phyloP scores from a whole-genome alignment of 306 rosid species.

The Rosa lucieae region DNA sequence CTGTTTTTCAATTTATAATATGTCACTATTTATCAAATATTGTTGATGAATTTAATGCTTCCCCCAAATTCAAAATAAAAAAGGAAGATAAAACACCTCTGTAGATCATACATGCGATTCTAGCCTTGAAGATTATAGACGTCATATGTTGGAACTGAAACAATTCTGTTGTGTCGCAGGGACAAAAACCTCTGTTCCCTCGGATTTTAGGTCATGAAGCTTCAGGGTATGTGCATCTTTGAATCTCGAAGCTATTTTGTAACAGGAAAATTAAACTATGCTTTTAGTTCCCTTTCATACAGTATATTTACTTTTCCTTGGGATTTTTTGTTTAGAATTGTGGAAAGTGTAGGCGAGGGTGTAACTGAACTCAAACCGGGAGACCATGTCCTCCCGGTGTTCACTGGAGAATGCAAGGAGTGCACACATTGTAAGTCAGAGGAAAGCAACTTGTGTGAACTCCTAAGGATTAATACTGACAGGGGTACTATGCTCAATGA shows the following conservation, averaged over 20 bases:
- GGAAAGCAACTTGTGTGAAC: constrained; percentile 96
- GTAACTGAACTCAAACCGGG: constrained; percentile 76
- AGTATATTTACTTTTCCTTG: neutral
- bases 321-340: constrained; percentile 28
- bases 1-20: no score
- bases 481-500: constrained; percentile 73
- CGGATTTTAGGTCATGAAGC: constrained; percentile 97
- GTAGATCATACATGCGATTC: neutral
- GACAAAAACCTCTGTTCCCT: constrained; percentile 82
- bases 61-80: neutral
- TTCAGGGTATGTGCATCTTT: constrained; percentile 58
- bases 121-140: neutral
- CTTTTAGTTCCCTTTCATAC: neutral
- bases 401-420: constrained; percentile 90
- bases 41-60: neutral
- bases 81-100: neutral
- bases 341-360: constrained; percentile 92
- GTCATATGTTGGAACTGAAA: constrained; percentile 1
- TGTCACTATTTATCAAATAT: neutral
- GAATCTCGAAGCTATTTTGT: neutral
- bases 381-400: constrained; percentile 88
- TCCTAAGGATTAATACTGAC: constrained; percentile 84
- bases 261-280: no score
- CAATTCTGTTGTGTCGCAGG: constrained; percentile 43
- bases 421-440: constrained; percentile 79